Conservation (phyloP, 805 yeast genomes). For the Kodamaea laetipori region DNA sequence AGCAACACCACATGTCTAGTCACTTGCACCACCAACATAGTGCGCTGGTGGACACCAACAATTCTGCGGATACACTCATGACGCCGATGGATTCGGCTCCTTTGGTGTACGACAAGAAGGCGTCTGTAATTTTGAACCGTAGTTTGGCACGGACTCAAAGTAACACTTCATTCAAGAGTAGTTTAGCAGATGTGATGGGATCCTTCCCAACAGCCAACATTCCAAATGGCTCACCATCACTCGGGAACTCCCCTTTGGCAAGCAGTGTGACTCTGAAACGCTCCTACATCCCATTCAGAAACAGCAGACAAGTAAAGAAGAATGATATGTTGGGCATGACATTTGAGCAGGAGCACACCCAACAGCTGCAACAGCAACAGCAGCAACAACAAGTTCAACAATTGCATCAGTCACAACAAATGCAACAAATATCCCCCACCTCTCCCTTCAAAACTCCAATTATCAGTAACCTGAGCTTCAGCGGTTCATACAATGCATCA, state of each 20-base stretch:
- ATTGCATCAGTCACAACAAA: not conserved
- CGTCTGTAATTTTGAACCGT: constrained; percentile 69
- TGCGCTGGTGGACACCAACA: constrained; percentile 66
- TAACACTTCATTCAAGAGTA: constrained; percentile 73
- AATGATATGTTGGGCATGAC: constrained; percentile 5
- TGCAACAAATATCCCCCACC: constrained; percentile 5
- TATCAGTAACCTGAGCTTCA: constrained; percentile 9
- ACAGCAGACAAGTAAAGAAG: constrained; percentile 23
- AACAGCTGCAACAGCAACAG: not conserved
- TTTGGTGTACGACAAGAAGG: constrained; percentile 76
- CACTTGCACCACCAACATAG: constrained; percentile 43
- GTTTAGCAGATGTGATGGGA: constrained; percentile 64
- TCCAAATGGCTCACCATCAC: constrained; percentile 13
- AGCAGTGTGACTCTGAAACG: constrained; percentile 23
- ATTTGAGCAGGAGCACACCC: not conserved
- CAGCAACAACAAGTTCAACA: constrained; percentile 6
- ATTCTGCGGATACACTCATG: constrained; percentile 39
- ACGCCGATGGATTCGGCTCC: constrained; percentile 72
- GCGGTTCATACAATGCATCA: not conserved
- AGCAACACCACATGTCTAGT: constrained; percentile 10
- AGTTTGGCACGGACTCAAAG: constrained; percentile 75
- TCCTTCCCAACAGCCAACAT: constrained; percentile 2
- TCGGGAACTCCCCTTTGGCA: constrained; percentile 12
- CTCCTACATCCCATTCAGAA: constrained; percentile 46
- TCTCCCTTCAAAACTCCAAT: constrained; percentile 21